Base-by-base conservation (phyloP, 108 stramenopile species). In the Pseudonitzschia pungens region DNA sequence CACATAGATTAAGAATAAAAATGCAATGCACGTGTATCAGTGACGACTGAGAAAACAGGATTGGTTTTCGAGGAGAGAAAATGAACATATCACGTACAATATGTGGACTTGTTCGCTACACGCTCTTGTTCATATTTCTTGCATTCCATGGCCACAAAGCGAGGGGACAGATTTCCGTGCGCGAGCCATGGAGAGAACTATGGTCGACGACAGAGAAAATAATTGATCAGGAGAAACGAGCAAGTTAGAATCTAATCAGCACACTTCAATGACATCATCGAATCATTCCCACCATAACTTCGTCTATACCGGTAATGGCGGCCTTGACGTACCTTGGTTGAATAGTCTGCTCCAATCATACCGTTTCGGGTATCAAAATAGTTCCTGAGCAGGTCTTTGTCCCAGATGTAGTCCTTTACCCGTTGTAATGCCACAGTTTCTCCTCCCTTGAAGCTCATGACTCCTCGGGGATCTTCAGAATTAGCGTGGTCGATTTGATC, bases 321-420 rank as follows among this genome's bases (percentile, higher is more conserved):
- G 2, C 36, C 6, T 36, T 6, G 4, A 6, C 45, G 1, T 48
- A 48, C 45, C 45, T 48, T 98, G 66, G 93, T 88, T 22, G 91
- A 92, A 71, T 98, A 99, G 63, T 94, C 93, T 16, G 77, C 69
- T 3, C 99, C 99, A 31, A 98, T 77, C 96, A 99, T 92, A 1
- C 97, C 99, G 80, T 99, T 99, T 22, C 99, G 91, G 10, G 96
- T 98, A 69, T 95, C 93, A 72, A 97, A 97, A 89, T 99, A 99
- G 7, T 74, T 70, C 32, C 75, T 72, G 29, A 99, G 79, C 40
- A 85, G 58, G 73, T 99, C 97, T 66, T 92, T 85, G 24, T 94
- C 92, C 86, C 89, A 98, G 45, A 98, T 87, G 81, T 96, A 99
- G 2, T 88, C 81, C 31, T 95, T 73, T 40, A 99, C 85, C 8